Conservation (phyloP, 2,329 filamentous ascomycete species). For the Pyrenophora graminea region DNA sequence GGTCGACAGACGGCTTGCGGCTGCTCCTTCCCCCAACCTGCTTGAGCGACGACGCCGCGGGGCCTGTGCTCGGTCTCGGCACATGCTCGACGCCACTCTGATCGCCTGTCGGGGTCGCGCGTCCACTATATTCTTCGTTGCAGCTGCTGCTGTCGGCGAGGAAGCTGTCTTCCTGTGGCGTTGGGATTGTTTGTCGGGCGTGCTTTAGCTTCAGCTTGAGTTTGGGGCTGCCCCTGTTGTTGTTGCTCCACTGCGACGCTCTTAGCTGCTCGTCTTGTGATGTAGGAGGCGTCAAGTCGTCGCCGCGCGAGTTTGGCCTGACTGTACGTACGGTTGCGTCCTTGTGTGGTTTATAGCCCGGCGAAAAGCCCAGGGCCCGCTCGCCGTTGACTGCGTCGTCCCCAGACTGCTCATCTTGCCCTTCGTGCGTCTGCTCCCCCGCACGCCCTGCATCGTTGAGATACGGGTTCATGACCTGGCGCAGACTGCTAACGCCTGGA, state of each 20-base stretch:
- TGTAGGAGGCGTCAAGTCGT: slow-evolving; percentile 29
- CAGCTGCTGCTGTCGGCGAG: slow-evolving; percentile 59
- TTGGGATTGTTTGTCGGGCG: slow-evolving; percentile 25
- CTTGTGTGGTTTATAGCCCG: slow-evolving; percentile 73
- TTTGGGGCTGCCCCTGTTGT: slow-evolving; percentile 39
- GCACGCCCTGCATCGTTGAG: slow-evolving; percentile 50
- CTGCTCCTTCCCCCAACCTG: slow-evolving; percentile 30
- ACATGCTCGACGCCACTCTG: slow-evolving; percentile 34
- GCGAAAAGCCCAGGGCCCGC: slow-evolving; percentile 68
- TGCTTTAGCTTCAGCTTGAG: slow-evolving; percentile 49
- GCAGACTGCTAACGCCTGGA: slow-evolving; percentile 73
- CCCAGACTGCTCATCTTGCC: slow-evolving; percentile 31
- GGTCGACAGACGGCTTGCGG: slow-evolving; percentile 30
- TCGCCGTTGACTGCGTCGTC: slow-evolving; percentile 40
- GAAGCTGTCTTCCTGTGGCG: slow-evolving; percentile 52
- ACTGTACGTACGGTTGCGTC: slow-evolving; percentile 73
- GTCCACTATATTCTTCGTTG: slow-evolving; percentile 52
- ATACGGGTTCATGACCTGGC: slow-evolving; percentile 86
- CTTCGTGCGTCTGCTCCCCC: slow-evolving; percentile 32
- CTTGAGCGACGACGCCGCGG: slow-evolving; percentile 31
- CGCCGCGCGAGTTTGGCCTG: slow-evolving; percentile 51
- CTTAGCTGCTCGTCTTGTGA: slow-evolving; percentile 36
- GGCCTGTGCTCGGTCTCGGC: slow-evolving; percentile 37
- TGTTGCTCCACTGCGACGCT: slow-evolving; percentile 19
- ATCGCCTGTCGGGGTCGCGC: slow-evolving; percentile 35